Conservation (phyloP, 768 basidiomycete species). For the Multifurca ochricompacta region DNA sequence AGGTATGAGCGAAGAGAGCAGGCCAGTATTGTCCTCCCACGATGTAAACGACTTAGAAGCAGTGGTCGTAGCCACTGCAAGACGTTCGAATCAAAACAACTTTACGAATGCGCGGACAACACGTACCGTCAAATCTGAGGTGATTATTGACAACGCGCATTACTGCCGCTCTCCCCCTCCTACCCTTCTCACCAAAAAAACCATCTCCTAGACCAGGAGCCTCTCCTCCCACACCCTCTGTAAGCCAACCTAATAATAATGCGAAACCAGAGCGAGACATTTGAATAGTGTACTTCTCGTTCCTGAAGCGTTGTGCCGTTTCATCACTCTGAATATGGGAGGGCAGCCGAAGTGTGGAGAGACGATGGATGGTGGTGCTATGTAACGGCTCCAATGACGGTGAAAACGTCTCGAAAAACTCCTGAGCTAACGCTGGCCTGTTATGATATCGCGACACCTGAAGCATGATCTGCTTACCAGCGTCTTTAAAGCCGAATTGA, state of each 20-base stretch:
- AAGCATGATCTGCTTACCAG: conserved; percentile 48
- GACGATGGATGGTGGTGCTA: conserved; percentile 59
- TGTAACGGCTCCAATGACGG: conserved; percentile 59
- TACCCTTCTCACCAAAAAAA: conserved; percentile 73
- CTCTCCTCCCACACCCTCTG: conserved; percentile 84
- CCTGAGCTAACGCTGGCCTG: conserved; percentile 42
- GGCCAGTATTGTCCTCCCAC: conserved; percentile 85
- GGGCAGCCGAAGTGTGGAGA: conserved; percentile 74
- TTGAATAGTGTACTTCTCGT: conserved; percentile 82
- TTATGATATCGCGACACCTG: conserved; percentile 16
- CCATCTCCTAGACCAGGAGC: conserved; percentile 73
- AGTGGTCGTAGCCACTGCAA: conserved; percentile 60
- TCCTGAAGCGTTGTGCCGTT: conserved; percentile 74
- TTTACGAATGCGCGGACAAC: conserved; percentile 1
- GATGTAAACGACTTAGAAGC: conserved; percentile 54
- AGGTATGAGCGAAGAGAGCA: conserved; percentile 70
- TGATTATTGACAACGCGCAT: conserved; percentile 94
- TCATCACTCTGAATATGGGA: conserved; percentile 80
- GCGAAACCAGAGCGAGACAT: conserved; percentile 91
- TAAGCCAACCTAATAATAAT: conserved; percentile 91
- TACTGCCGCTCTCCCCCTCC: conserved; percentile 80
- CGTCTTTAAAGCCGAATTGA: conserved; percentile 81
- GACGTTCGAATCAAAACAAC: conserved; percentile 23
- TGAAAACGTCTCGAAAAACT: conserved; percentile 69
- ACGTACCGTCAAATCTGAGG: conserved; percentile 79